Evolutionary conservation across 2,329 filamentous ascomycete species (phyloP).

Genomic region (Sclerotinia trifoliorum): DNA sequence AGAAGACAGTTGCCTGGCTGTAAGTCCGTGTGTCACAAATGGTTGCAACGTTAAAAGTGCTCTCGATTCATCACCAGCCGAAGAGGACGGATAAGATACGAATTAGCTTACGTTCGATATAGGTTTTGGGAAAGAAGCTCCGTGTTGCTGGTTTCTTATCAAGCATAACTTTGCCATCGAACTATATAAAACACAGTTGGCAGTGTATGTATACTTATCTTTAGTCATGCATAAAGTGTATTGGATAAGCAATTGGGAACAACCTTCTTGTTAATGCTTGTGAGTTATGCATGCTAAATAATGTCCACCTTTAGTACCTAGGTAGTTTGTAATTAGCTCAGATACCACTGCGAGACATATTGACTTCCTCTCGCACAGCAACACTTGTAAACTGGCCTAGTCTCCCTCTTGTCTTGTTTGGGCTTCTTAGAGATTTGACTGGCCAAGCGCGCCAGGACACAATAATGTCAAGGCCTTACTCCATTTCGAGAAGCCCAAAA

Average conservation of each 20-base stretch:
- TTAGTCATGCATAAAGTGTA: not conserved
- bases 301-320: constrained; percentile 5
- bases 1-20: too few relatives aligned
- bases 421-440: too few relatives aligned
- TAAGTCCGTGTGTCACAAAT: not conserved
- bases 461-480: not conserved
- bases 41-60: not conserved
- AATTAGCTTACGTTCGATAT: not conserved
- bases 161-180: not conserved
- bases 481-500: not conserved
- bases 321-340: not conserved
- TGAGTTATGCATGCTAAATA: not conserved
- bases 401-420: too few relatives aligned
- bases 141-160: not conserved
- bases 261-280: constrained; percentile 2
- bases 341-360: not conserved
- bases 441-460: too few relatives aligned
- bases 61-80: not conserved
- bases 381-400: too few relatives aligned
- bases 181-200: not conserved
- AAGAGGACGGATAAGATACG: not conserved
- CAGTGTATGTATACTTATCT: not conserved
- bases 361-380: not conserved
- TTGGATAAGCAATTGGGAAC: not conserved
- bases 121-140: not conserved